Conservation (phyloP, 1,139 yeast species). For the Lipomyces yarrowii region DNA sequence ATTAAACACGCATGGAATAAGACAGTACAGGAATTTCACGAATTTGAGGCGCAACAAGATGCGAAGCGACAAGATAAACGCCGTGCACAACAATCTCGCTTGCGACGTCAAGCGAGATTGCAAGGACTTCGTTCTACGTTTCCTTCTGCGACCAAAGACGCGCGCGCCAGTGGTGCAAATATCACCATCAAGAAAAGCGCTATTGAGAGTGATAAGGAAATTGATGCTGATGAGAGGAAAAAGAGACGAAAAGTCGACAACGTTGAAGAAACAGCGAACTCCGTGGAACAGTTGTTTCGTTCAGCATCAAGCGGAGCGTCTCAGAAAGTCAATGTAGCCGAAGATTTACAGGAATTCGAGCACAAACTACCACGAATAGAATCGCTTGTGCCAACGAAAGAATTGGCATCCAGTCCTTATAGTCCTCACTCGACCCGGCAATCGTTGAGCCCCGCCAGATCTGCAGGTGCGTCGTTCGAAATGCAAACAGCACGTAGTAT, state of each 20-base stretch:
- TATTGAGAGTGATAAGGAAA: neutral
- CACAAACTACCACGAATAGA: neutral
- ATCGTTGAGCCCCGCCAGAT: neutral
- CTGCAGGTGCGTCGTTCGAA: neutral
- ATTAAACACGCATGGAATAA: slow-evolving; percentile 23
- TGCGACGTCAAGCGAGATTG: neutral
- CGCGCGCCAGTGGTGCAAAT: neutral
- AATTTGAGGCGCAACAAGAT: slow-evolving; percentile 17
- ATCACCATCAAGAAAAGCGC: neutral
- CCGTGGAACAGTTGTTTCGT: neutral
- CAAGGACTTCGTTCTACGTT: neutral
- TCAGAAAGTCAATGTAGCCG: neutral
- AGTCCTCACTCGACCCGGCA: neutral
- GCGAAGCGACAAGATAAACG: neutral
- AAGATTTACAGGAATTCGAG: neutral
- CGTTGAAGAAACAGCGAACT: neutral
- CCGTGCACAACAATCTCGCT: slow-evolving; percentile 1
- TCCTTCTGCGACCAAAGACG: neutral
- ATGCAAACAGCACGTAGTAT: neutral
- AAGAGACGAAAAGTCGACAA: neutral
- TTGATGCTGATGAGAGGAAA: neutral
- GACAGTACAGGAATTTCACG: slow-evolving; percentile 25
- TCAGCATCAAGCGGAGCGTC: neutral
- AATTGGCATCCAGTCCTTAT: neutral
- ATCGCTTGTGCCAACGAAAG: neutral